Base-by-base conservation (phyloP, 2,329 filamentous ascomycete species). In the Nothopassalora personata region DNA sequence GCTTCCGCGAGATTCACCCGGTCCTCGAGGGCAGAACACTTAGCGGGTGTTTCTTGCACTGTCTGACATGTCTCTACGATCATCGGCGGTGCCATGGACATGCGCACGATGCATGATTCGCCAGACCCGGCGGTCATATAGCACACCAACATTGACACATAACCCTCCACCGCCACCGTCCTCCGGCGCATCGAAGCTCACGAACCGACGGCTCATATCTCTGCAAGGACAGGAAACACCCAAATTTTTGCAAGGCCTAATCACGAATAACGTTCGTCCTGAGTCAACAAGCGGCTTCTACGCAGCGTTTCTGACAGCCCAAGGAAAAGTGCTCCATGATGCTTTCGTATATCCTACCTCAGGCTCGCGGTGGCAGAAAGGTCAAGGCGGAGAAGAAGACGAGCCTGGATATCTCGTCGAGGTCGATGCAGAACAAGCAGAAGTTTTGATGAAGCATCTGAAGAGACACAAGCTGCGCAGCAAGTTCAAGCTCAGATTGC, bases 211-310 rank as follows among this genome's bases (percentile, higher is more conserved):
- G 54, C 81, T 97, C 48, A 86, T 99, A 66, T 87, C 87, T 45
- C 79, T 97, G 62, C 83, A 86, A 15, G 94, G 94, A 2, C 81
- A 81, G 3, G 93, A 97, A 69, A 86, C 91, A 33, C 82, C 88
- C 50, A 87, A 88, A 66, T 97, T 92, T 74, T 83, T 99, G 1
- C 91, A 97, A 73, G 92, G 93, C 56, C 84, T 96, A 58, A 83
- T 94, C 64, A 96, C 93, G 0, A 84, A 87, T 63, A 88, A 86
- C 63, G 82, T 91, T 63, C 73, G 83, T 54, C 75, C 81, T 0
- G 62, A 75, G 1, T 73, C 74, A 27, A 68, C 66, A 3, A 75
- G 77, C 0, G 87, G 85, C 4, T 86, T 88, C 72, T 97, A 96
- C 75, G 82, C 88, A 6, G 90, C 86, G 0, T 96, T 99, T 69